phyloP scores from a whole-genome alignment of 441 rosid genomes.

The Lepidium campestre region DNA sequence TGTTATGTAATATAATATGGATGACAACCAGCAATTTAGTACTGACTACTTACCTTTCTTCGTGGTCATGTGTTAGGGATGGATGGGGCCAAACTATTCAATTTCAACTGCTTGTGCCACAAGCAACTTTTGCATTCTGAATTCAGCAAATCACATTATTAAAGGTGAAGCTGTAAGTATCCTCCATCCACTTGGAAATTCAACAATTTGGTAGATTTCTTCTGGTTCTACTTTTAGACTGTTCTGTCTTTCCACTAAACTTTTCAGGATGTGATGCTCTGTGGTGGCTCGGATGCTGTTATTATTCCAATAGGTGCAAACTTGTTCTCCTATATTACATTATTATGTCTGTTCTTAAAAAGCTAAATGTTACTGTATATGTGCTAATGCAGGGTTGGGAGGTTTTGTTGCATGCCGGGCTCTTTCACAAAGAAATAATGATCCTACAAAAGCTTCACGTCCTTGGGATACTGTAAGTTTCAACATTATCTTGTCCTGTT shows the following conservation, averaged over 20 bases:
- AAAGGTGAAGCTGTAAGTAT: slow-evolving; percentile 95
- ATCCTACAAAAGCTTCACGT: slow-evolving; percentile 93
- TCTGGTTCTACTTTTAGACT: slow-evolving; percentile 1
- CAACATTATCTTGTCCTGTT: background rate
- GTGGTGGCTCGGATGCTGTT: slow-evolving; percentile 95
- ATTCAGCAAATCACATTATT: slow-evolving; percentile 88
- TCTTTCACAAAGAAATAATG: slow-evolving; percentile 79
- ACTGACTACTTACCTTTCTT: background rate
- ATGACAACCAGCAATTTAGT: slow-evolving; percentile 3
- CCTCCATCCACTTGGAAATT: slow-evolving; percentile 5
- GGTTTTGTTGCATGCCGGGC: slow-evolving; percentile 93
- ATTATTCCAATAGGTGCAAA: slow-evolving; percentile 81
- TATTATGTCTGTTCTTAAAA: background rate
- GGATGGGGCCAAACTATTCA: slow-evolving; percentile 99
- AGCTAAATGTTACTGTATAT: slow-evolving; percentile 13
- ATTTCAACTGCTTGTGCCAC: slow-evolving; percentile 97
- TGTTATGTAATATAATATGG: slow-evolving; percentile 9
- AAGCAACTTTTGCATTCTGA: slow-evolving; percentile 85
- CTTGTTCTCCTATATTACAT: slow-evolving; percentile 11
- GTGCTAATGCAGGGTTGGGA: slow-evolving; percentile 69
- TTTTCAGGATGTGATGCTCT: slow-evolving; percentile 86
- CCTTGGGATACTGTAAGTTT: slow-evolving; percentile 85
- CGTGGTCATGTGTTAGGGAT: slow-evolving; percentile 51
- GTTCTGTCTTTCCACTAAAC: slow-evolving; percentile 16
- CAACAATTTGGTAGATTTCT: slow-evolving; percentile 5